Evolutionary conservation across 805 yeast genomes (phyloP).

Genomic region (Yarrowia sp.): DNA sequence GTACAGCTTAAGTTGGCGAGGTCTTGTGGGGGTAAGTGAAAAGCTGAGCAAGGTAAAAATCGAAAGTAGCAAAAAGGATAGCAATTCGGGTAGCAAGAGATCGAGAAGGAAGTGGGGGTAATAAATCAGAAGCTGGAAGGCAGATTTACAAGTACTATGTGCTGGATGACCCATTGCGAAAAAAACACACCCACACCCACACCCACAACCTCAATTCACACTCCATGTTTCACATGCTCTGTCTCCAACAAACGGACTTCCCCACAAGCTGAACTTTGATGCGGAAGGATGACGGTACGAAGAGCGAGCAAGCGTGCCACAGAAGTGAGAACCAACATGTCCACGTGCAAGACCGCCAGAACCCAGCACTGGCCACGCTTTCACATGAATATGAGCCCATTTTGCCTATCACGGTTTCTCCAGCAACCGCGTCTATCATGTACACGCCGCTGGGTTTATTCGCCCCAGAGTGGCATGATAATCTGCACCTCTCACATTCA

Average conservation of each 20-base stretch:
- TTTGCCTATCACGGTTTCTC: neutral
- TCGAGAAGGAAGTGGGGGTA: neutral
- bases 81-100: neutral
- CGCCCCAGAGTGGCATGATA: conserved; percentile 35
- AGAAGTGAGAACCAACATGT: neutral
- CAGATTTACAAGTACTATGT: too few relatives aligned
- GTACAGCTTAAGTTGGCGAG: conserved; percentile 4
- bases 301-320: neutral
- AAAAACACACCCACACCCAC: neutral
- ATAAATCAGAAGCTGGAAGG: too few relatives aligned
- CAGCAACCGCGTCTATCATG: conserved; percentile 15
- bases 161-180: too few relatives aligned
- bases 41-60: neutral
- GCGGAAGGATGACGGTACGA: conserved; percentile 4
- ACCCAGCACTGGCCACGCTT: neutral
- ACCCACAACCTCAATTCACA: neutral
- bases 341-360: conserved; percentile 5
- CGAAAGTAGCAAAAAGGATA: too few relatives aligned
- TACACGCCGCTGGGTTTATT: conserved; percentile 22
- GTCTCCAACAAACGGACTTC: conserved; percentile 9
- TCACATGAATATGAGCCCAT: conserved; percentile 35
- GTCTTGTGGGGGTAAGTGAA: conserved; percentile 4
- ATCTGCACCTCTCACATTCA: conserved; percentile 36
- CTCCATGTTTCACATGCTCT: conserved; percentile 29
- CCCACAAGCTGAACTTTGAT: conserved; percentile 28